Base-by-base conservation (phyloP, 2,329 filamentous ascomycete genomes). In the Stachybotrys chlorohalonatus region DNA sequence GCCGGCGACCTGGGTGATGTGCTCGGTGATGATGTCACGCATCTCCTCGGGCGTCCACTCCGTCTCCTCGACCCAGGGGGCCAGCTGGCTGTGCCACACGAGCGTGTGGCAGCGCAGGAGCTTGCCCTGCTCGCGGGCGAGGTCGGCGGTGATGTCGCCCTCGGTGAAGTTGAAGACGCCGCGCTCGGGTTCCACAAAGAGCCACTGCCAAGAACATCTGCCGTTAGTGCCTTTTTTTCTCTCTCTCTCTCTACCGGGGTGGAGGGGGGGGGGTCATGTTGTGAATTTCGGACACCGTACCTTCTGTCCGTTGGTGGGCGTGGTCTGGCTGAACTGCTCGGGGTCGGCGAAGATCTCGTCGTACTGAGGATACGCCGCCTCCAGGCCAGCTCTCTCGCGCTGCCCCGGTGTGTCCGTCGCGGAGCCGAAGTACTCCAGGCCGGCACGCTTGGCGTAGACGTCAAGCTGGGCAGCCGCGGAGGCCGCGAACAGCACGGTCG, bases 311-410 rank as follows among this genome's bases (percentile, higher is more conserved):
- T 86, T 86, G 52, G 77, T 79, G 0, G 82, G 80, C 0, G 82
- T 85, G 16, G 83, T 76, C 62, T 83, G 78, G 32, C 82, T 83
- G 62, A 86, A 87, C 60, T 85, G 80, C 39, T 72, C 68, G 11
- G 63, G 72, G 63, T 83, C 72, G 55, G 72, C 74, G 47, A 85
- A 68, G 58, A 83, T 79, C 7, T 69, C 66, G 46, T 79, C 70
- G 64, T 86, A 86, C 53, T 75, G 66, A 4, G 70, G 64, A 63
- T 86, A 81, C 9, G 72, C 68, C 24, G 77, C 67, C 58, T 80
- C 75, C 7, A 66, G 64, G 16, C 82, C 81, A 4, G 64, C 67
- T 31, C 71, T 68, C 61, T 74, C 70, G 32, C 70, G 69, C 58
- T 68, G 63, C 7, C 66, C 67, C 3, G 68, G 68, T 6, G 67